Evolutionary conservation across 257 asterid genomes (phyloP).

Genomic region (Henckelia pumila): DNA sequence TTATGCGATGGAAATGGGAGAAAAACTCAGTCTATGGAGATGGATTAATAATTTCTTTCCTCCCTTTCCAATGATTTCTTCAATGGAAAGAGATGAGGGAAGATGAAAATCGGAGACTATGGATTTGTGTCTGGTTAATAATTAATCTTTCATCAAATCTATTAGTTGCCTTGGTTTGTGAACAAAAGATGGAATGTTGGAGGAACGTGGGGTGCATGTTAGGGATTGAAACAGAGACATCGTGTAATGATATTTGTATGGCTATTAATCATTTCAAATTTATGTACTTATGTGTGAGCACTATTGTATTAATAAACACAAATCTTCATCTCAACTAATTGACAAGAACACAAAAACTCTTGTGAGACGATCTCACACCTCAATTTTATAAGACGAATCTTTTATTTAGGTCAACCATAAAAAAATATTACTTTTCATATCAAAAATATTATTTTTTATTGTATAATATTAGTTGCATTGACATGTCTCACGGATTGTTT

Average conservation of each 20-base stretch:
- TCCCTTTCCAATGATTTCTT: constrained; percentile 14
- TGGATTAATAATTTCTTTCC: neutral
- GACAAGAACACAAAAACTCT: no score
- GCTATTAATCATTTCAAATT: neutral
- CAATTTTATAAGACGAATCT: no score
- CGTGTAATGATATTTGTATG: neutral
- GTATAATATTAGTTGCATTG: no score
- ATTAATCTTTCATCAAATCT: neutral
- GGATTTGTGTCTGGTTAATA: neutral
- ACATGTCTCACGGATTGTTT: no score
- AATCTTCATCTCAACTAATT: no score
- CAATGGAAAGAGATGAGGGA: constrained; percentile 13
- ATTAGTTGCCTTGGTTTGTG: constrained; percentile 9
- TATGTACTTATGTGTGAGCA: neutral
- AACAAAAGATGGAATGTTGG: constrained; percentile 23
- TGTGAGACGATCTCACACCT: no score
- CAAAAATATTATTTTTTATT: no score
- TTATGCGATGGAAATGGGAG: constrained; percentile 16
- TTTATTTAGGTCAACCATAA: no score
- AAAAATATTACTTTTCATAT: no score
- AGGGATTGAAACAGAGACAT: constrained; percentile 21
- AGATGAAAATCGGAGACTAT: constrained; percentile 11
- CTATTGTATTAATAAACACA: no score
- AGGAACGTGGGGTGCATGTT: constrained; percentile 47
- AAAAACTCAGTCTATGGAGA: neutral